Evolutionary conservation across 1,284 basidiomycete genomes (phyloP).

Genomic region (Apiotrichum siamense): DNA sequence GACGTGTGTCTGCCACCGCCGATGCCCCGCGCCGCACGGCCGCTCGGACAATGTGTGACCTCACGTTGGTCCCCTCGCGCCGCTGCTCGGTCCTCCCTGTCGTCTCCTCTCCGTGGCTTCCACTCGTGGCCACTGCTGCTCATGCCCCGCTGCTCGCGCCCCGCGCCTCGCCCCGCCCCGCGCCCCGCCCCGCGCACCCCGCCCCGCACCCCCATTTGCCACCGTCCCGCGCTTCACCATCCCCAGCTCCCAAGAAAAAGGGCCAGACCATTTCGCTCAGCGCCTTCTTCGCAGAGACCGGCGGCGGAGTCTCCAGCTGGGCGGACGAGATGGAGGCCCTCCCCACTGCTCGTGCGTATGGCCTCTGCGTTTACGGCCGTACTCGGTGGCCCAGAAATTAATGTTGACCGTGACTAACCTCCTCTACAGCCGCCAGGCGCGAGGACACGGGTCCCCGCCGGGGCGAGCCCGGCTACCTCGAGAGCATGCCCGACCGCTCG

Average conservation of each 20-base stretch:
- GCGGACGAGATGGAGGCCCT: conserved; percentile 17
- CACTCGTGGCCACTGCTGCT: too few species aligned
- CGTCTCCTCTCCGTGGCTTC: too few species aligned
- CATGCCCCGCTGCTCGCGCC: too few species aligned
- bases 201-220: neutral
- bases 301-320: neutral
- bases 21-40: too few species aligned
- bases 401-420: conserved; percentile 3
- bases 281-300: conserved; percentile 76
- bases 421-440: conserved; percentile 44
- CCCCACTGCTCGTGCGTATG: conserved; percentile 9
- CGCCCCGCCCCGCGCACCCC: too few species aligned
- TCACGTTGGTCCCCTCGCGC: too few species aligned
- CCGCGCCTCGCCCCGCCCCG: too few species aligned
- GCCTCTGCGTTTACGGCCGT: too few species aligned
- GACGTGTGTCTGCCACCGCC: too few species aligned
- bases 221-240: neutral
- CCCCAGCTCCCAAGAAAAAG: conserved; percentile 62
- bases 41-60: too few species aligned
- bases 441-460: conserved; percentile 39
- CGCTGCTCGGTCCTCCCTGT: too few species aligned
- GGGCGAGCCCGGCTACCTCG: conserved; percentile 47
- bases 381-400: too few species aligned
- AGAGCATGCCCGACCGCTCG: conserved; percentile 44
- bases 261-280: conserved; percentile 81